Percentiles rank a stretch among this genome's conserved stretches.
Evolutionary conservation across 1,284 basidiomycete species (phyloP).

Genomic region (Cystobasidium slooffiae): DNA sequence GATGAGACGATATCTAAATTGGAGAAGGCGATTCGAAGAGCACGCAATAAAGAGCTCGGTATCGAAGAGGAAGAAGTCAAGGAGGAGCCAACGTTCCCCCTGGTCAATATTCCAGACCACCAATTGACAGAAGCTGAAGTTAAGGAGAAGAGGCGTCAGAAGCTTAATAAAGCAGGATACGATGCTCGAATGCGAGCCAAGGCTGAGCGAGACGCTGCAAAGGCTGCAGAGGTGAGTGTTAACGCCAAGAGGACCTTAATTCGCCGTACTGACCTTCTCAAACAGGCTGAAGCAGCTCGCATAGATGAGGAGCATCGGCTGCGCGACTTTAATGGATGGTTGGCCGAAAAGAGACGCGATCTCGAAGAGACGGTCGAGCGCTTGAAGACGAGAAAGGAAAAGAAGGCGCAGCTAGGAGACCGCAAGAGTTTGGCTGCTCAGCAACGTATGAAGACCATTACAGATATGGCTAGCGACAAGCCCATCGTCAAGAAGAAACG

Average conservation of each 20-base stretch:
- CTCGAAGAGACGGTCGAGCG: constrained; percentile 80
- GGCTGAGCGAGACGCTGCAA: constrained; percentile 79
- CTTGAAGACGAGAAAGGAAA: constrained; percentile 81
- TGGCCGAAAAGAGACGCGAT: constrained; percentile 69
- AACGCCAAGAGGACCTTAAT: not conserved
- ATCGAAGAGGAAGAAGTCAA: constrained; percentile 65
- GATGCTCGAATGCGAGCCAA: constrained; percentile 85
- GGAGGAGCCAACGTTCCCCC: constrained; percentile 80
- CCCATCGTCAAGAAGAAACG: constrained; percentile 65
- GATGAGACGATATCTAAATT: constrained; percentile 79
- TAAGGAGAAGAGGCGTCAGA: constrained; percentile 94
- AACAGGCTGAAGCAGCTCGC: constrained; percentile 70
- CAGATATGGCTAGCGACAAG: constrained; percentile 80
- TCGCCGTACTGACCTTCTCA: not conserved
- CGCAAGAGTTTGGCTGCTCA: constrained; percentile 94
- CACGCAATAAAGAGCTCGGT: constrained; percentile 72
- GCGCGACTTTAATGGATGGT: constrained; percentile 73
- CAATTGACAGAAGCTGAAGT: constrained; percentile 91
- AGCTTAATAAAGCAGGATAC: constrained; percentile 89
- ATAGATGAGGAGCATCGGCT: constrained; percentile 79
- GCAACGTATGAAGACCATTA: constrained; percentile 96
- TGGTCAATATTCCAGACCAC: constrained; percentile 87
- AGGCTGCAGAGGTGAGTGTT: constrained; percentile 35
- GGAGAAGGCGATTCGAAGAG: constrained; percentile 69
- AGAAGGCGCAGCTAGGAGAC: constrained; percentile 82